These are phyloP conservation scores for Colletotrichum truncatum DNA, from an alignment of 2,329 filamentous ascomycete genomes.

Conservation along the genomic window DNA sequence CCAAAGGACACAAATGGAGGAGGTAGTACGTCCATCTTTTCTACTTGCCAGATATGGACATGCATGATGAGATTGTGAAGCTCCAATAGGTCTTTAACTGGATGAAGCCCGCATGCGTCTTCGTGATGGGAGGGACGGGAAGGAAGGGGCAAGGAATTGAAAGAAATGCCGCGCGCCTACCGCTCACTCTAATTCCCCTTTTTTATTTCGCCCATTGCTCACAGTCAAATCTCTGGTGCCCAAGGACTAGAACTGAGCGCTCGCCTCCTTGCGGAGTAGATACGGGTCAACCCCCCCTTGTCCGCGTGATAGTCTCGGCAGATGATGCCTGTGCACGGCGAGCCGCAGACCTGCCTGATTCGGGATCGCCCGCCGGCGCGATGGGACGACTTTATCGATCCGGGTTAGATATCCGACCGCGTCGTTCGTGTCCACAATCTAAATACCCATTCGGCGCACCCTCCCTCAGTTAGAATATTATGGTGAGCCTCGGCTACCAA, in stretches of 20 bases:
- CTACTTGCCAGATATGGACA: constrained; percentile 7
- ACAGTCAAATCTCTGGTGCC: too few relatives aligned
- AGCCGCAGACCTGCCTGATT: constrained; percentile 28
- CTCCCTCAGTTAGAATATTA: not conserved
- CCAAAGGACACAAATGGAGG: constrained; percentile 6
- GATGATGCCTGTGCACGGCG: constrained; percentile 4
- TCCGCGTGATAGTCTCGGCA: constrained; percentile 16
- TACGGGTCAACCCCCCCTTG: not conserved
- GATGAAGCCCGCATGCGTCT: not conserved
- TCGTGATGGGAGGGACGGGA: not conserved
- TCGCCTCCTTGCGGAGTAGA: too few relatives aligned
- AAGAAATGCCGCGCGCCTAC: too few relatives aligned
- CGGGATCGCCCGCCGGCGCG: constrained; percentile 7
- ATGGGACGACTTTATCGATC: constrained; percentile 21
- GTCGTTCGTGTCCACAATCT: not conserved
- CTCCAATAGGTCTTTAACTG: not conserved
- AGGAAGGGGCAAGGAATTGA: too few relatives aligned
- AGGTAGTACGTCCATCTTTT: not conserved
- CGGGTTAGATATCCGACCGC: not conserved
- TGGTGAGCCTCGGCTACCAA: not conserved
- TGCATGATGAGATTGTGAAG: not conserved
- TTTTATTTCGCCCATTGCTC: too few relatives aligned
- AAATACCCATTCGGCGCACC: not conserved
- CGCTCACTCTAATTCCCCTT: too few relatives aligned
- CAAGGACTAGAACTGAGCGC: too few relatives aligned